phyloP scores from a whole-genome alignment of 1,139 yeast genomes.

The Saccharomyces pastorianus region DNA sequence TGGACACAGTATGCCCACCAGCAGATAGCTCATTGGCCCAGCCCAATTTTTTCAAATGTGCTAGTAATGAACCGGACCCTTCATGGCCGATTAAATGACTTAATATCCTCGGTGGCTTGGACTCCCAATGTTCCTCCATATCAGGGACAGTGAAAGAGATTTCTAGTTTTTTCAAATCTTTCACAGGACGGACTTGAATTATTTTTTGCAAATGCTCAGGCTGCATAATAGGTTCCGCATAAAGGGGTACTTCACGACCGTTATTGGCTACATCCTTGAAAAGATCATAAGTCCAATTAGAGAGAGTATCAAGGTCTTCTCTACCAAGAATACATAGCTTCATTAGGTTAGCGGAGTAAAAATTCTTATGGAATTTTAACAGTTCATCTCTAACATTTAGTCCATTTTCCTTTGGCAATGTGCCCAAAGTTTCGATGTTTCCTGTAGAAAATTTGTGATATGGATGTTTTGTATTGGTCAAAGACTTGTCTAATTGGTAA shows the following conservation, averaged over 20 bases:
- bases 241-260: slow-evolving; percentile 36
- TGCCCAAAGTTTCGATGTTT: slow-evolving; percentile 52
- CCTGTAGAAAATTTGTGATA: slow-evolving; percentile 73
- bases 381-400: slow-evolving; percentile 58
- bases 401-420: slow-evolving; percentile 42
- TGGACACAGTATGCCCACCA: slow-evolving; percentile 62
- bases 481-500: slow-evolving; percentile 70
- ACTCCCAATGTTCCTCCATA: slow-evolving; percentile 54
- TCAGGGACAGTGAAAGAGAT: slow-evolving; percentile 71
- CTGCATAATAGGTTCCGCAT: slow-evolving; percentile 39
- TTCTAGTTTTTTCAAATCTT: slow-evolving; percentile 63
- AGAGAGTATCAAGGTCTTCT: slow-evolving; percentile 63
- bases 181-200: slow-evolving; percentile 70
- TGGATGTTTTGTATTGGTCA: slow-evolving; percentile 66
- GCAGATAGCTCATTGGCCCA: slow-evolving; percentile 78
- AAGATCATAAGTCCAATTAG: slow-evolving; percentile 60
- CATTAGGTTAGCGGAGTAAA: slow-evolving; percentile 75
- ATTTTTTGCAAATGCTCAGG: slow-evolving; percentile 44
- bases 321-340: slow-evolving; percentile 77
- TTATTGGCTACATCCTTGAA: slow-evolving; percentile 59
- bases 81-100: slow-evolving; percentile 90
- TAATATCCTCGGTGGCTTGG: slow-evolving; percentile 60
- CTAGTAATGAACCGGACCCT: slow-evolving; percentile 72
- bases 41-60: slow-evolving; percentile 58
- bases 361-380: slow-evolving; percentile 51